These are phyloP conservation scores for Chrysosporium keratinophilum DNA, from an alignment of 2,329 filamentous ascomycete genomes.

Conservation along the genomic window DNA sequence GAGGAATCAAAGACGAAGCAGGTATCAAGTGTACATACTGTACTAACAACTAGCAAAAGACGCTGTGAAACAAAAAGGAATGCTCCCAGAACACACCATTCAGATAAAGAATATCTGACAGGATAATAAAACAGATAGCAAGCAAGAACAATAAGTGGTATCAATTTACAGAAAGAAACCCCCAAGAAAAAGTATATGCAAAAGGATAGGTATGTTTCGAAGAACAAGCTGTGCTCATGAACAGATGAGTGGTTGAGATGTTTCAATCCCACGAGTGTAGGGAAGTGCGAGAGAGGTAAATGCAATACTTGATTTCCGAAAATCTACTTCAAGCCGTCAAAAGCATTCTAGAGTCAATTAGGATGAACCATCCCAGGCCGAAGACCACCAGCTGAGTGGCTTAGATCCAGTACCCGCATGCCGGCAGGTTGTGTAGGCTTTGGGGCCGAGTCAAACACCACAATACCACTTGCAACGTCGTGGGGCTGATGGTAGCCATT, in stretches of 20 bases:
- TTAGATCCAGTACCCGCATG: not conserved
- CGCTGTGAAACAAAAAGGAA: no score
- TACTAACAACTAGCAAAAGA: no score
- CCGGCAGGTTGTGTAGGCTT: not conserved
- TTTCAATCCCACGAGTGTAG: not conserved
- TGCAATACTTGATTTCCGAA: not conserved
- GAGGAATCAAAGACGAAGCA: no score
- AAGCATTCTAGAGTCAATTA: not conserved
- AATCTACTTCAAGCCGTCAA: no score
- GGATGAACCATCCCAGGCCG: not conserved
- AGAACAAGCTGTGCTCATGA: not conserved
- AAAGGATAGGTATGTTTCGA: not conserved
- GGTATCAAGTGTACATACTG: no score
- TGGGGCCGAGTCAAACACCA: not conserved
- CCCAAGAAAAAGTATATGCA: not conserved
- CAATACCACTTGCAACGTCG: not conserved
- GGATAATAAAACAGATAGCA: not conserved
- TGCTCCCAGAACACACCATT: no score
- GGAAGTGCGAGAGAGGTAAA: not conserved
- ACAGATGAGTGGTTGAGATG: not conserved
- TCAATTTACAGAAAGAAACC: not conserved
- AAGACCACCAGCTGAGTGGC: not conserved
- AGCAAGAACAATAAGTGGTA: constrained; percentile 1
- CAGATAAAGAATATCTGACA: not conserved
- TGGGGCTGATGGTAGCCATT: constrained; percentile 8